phyloP scores from a whole-genome alignment of 164 flowering plant genomes.

The Dillenia suffruticosa region DNA sequence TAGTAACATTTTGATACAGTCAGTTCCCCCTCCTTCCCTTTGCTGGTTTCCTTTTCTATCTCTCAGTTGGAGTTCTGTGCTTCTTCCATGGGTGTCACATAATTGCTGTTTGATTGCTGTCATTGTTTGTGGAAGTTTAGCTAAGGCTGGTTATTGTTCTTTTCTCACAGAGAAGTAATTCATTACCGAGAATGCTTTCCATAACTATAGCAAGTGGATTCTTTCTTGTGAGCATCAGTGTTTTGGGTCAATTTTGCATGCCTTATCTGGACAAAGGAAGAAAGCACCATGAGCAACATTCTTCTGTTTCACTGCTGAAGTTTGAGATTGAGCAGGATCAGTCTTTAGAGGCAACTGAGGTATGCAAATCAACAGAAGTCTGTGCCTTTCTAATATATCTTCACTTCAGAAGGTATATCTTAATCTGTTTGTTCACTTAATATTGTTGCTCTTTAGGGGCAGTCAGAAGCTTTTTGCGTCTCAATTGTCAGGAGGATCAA shows the following conservation, averaged over 20 bases:
- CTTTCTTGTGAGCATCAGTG: conserved; percentile 38
- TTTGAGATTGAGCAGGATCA: conserved; percentile 18
- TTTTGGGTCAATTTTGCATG: conserved; percentile 36
- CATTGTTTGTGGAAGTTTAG: neutral
- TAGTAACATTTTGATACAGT: no score
- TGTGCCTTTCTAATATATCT: neutral
- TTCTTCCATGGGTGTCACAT: no score
- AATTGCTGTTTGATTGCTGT: no score
- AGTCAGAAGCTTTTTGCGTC: conserved; percentile 63
- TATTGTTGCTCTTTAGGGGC: conserved; percentile 8
- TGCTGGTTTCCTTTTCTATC: no score
- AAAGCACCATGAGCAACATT: conserved; percentile 14
- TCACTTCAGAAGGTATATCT: no score
- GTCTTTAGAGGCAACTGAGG: conserved; percentile 45
- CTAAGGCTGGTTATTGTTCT: neutral
- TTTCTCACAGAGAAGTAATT: conserved; percentile 48
- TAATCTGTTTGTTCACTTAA: conserved; percentile 1
- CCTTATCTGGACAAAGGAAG: conserved; percentile 27
- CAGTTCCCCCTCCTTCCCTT: no score
- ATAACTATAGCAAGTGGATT: conserved; percentile 49
- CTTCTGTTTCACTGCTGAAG: conserved; percentile 26
- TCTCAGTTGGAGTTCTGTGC: no score
- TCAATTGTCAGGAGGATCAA: conserved; percentile 50
- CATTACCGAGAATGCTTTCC: conserved; percentile 40
- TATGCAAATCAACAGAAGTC: conserved; percentile 7